Evolutionary conservation across 1,139 yeast genomes (phyloP).

Genomic region (Hyphopichia fennica): DNA sequence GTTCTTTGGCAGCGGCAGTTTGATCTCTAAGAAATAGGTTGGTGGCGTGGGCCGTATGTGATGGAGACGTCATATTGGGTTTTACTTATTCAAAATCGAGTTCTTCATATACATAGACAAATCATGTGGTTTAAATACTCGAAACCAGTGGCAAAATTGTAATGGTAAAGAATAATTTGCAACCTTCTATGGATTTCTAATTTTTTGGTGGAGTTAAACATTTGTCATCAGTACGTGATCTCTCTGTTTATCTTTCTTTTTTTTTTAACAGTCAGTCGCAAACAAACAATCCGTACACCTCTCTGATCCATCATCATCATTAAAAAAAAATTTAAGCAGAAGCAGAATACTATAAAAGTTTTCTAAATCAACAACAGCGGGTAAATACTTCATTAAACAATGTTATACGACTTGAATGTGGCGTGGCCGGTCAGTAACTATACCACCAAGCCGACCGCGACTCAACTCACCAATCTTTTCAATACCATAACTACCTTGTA

Average conservation of each 20-base stretch:
- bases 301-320: neutral
- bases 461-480: slow-evolving; percentile 45
- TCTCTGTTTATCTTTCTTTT: too few relatives aligned
- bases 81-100: too few relatives aligned
- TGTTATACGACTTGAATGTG: slow-evolving; percentile 70
- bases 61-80: too few relatives aligned
- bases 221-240: neutral
- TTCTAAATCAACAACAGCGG: too few relatives aligned
- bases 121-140: too few relatives aligned
- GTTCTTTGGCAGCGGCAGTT: neutral
- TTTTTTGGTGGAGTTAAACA: too few relatives aligned
- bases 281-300: neutral
- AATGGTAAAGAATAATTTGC: too few relatives aligned
- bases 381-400: slow-evolving; percentile 4
- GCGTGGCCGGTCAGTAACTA: slow-evolving; percentile 72
- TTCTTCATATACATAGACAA: too few relatives aligned
- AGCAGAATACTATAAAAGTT: too few relatives aligned
- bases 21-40: neutral
- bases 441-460: slow-evolving; percentile 34
- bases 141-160: neutral
- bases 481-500: slow-evolving; percentile 56
- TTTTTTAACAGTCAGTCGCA: too few relatives aligned
- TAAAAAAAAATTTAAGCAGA: too few relatives aligned
- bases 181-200: neutral
- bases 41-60: too few relatives aligned